These are phyloP conservation scores for Furculomyces boomerangus DNA, from an alignment of 371 early-diverging fungal genomes.

Conservation along the genomic window DNA sequence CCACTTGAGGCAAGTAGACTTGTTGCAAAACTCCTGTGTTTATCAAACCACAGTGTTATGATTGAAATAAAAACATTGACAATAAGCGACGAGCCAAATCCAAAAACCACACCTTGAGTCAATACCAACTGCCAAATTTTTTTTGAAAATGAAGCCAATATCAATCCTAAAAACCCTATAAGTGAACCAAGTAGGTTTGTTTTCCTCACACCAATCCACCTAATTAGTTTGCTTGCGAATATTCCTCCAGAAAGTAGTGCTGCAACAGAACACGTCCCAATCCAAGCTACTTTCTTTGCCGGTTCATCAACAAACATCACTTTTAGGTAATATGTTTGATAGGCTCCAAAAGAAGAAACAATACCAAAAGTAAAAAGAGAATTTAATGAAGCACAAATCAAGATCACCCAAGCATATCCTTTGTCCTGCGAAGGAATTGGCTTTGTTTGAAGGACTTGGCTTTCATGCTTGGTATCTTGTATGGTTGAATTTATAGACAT, in stretches of 20 bases:
- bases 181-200: conserved; percentile 30
- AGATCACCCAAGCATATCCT: conserved; percentile 3
- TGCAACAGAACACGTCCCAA: conserved; percentile 15
- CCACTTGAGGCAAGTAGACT: background rate
- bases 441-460: too few relatives aligned
- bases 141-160: conserved; percentile 32
- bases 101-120: conserved; percentile 46
- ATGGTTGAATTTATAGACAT: too few relatives aligned
- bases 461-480: too few relatives aligned
- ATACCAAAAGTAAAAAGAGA: background rate
- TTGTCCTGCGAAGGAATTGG: too few relatives aligned
- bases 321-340: conserved; percentile 22
- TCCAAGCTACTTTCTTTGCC: conserved; percentile 15
- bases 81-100: conserved; percentile 25
- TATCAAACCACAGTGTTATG: conserved; percentile 1
- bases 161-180: conserved; percentile 15
- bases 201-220: conserved; percentile 30
- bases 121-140: conserved; percentile 38
- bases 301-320: conserved; percentile 8
- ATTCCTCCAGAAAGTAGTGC: conserved; percentile 19
- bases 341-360: conserved; percentile 12
- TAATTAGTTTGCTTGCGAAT: conserved; percentile 28
- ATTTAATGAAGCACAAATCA: background rate
- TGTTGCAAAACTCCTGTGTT: background rate
- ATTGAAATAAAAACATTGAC: conserved; percentile 15